Percentiles rank a stretch among this genome's conserved stretches.
Evolutionary conservation across 2,329 filamentous ascomycete genomes (phyloP).

Genomic region (Nemania sp.): DNA sequence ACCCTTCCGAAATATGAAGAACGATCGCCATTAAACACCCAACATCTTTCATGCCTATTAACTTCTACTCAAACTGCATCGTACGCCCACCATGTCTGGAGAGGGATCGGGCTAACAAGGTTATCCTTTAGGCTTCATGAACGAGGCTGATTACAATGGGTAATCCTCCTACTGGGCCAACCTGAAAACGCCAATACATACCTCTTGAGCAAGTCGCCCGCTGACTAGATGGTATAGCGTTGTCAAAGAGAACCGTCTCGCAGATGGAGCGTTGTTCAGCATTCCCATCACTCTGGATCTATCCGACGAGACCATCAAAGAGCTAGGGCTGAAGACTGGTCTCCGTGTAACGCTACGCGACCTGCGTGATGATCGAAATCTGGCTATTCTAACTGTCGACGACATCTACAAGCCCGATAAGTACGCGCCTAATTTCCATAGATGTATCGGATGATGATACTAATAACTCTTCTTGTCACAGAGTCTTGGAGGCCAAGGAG

Average conservation of each 20-base stretch:
- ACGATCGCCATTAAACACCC: constrained; percentile 12
- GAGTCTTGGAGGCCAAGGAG: constrained; percentile 85
- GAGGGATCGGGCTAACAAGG: constrained; percentile 35
- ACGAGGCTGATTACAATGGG: constrained; percentile 94
- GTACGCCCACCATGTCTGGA: background rate
- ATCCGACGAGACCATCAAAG: constrained; percentile 73
- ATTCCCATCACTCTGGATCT: constrained; percentile 97
- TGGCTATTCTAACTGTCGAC: constrained; percentile 93
- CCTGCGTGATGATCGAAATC: constrained; percentile 92
- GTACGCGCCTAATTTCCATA: constrained; percentile 57
- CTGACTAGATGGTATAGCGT: constrained; percentile 60
- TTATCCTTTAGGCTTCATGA: constrained; percentile 81
- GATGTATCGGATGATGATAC: constrained; percentile 56
- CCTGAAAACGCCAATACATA: background rate
- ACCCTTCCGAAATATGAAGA: constrained; percentile 2
- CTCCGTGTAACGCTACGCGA: constrained; percentile 87
- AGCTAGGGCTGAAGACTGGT: constrained; percentile 76
- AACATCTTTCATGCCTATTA: background rate
- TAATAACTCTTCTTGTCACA: constrained; percentile 44
- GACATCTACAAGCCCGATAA: constrained; percentile 97
- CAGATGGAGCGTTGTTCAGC: constrained; percentile 87
- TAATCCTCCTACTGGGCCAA: constrained; percentile 45
- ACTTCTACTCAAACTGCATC: background rate
- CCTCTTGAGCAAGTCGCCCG: background rate
- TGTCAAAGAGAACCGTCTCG: constrained; percentile 83